phyloP scores from a whole-genome alignment of 1,284 basidiomycete species.

The Schizophyllum amplum region DNA sequence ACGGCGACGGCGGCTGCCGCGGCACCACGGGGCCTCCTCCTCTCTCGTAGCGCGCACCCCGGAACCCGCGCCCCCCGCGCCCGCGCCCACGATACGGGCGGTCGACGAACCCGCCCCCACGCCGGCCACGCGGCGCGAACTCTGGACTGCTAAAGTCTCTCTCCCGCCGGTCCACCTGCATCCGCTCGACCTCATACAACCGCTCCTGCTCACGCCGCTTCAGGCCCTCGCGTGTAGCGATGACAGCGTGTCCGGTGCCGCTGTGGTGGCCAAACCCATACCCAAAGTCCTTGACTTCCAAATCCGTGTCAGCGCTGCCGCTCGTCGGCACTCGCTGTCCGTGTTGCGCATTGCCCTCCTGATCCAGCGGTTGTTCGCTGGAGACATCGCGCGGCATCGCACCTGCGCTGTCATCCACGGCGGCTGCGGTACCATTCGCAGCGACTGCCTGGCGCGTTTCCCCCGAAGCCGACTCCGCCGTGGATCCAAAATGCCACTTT shows the following conservation, averaged over 20 bases:
- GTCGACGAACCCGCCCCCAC: too few species aligned
- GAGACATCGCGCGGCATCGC: too few species aligned
- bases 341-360: too few species aligned
- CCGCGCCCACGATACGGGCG: too few species aligned
- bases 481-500: not conserved
- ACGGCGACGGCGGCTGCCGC: constrained; percentile 22
- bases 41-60: not conserved
- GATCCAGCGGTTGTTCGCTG: too few species aligned
- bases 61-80: not conserved
- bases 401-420: too few species aligned
- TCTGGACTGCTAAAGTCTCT: constrained; percentile 16
- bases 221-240: constrained; percentile 19
- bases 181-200: constrained; percentile 2
- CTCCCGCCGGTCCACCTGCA: constrained; percentile 9
- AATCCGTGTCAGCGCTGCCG: constrained; percentile 22
- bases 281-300: constrained; percentile 54
- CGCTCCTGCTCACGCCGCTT: not conserved
- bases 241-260: constrained; percentile 24
- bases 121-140: too few species aligned
- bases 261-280: constrained; percentile 42
- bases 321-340: not conserved
- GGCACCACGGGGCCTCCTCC: constrained; percentile 6
- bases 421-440: not conserved
- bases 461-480: not conserved
- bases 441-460: too few species aligned